Evolutionary conservation across 768 basidiomycete species (phyloP).

Genomic region (Cytidiella melzeri): DNA sequence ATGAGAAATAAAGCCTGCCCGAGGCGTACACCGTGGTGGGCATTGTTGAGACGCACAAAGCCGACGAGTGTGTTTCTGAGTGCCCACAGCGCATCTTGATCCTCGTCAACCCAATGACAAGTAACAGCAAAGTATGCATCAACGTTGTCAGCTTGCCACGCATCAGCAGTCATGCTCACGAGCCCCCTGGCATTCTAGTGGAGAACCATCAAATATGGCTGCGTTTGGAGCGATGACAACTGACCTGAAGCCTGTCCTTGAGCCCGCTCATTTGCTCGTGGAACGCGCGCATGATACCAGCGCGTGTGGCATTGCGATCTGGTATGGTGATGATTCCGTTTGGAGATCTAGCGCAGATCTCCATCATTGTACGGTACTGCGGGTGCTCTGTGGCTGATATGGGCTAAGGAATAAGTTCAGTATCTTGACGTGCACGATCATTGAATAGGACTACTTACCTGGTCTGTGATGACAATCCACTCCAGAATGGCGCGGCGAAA

Average conservation of each 20-base stretch:
- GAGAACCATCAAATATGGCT: no score
- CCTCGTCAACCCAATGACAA: conserved; percentile 35
- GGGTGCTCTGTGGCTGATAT: conserved; percentile 27
- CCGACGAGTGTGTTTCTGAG: conserved; percentile 28
- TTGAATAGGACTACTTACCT: conserved; percentile 20
- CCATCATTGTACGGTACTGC: conserved; percentile 28
- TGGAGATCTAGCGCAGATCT: conserved; percentile 28
- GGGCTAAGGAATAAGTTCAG: conserved; percentile 13
- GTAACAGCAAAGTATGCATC: no score
- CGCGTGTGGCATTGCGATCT: conserved; percentile 18
- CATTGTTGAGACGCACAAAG: conserved; percentile 29
- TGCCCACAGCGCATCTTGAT: conserved; percentile 19
- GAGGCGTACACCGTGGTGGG: conserved; percentile 30
- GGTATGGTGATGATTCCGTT: conserved; percentile 31
- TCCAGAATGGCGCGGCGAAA: conserved; percentile 26
- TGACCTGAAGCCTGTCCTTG: background rate
- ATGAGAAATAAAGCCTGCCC: conserved; percentile 35
- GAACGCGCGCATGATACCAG: conserved; percentile 25
- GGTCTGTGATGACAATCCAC: conserved; percentile 32
- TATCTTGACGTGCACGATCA: background rate
- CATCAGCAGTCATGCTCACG: conserved; percentile 32
- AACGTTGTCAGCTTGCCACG: conserved; percentile 35
- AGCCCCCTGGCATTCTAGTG: no score
- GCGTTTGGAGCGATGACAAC: no score
- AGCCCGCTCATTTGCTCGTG: background rate